Conservation (phyloP, 352 stramenopile genomes). For the Globisporangium middletonii region DNA sequence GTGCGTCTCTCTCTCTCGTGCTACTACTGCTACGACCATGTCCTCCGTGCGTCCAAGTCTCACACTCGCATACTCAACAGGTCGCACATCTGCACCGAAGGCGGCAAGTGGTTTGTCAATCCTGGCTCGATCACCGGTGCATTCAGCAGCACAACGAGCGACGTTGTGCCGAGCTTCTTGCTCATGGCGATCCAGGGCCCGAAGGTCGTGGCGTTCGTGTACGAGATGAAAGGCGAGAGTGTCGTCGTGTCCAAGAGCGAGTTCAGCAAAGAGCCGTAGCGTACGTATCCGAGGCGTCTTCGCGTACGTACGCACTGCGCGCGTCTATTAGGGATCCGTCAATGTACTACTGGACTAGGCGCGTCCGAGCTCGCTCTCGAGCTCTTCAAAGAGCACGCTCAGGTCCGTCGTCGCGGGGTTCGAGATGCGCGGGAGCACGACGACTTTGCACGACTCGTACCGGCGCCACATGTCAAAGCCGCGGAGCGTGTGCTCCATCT, state of each 20-base stretch:
- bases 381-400: conserved; percentile 64
- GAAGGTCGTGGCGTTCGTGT: conserved; percentile 97
- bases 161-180: conserved; percentile 95
- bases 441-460: conserved; percentile 65
- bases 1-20: conserved; percentile 32
- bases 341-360: conserved; percentile 10
- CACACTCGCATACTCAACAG: conserved; percentile 15
- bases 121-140: conserved; percentile 96
- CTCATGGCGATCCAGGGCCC: conserved; percentile 95
- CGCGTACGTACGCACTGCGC: background rate
- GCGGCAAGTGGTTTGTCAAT: conserved; percentile 97
- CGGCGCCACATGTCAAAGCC: conserved; percentile 86
- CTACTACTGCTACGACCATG: background rate
- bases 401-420: conserved; percentile 70
- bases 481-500: conserved; percentile 81
- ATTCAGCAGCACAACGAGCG: conserved; percentile 75
- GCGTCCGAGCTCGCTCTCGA: conserved; percentile 49
- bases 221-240: conserved; percentile 86
- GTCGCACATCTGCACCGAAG: conserved; percentile 87
- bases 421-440: conserved; percentile 66
- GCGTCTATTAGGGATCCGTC: background rate
- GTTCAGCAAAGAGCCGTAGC: conserved; percentile 68
- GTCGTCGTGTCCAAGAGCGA: conserved; percentile 89
- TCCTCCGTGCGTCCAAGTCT: background rate
- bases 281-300: background rate